Evolutionary conservation across 164 flowering plant genomes (phyloP).

Genomic region (Liquidambar formosana): DNA sequence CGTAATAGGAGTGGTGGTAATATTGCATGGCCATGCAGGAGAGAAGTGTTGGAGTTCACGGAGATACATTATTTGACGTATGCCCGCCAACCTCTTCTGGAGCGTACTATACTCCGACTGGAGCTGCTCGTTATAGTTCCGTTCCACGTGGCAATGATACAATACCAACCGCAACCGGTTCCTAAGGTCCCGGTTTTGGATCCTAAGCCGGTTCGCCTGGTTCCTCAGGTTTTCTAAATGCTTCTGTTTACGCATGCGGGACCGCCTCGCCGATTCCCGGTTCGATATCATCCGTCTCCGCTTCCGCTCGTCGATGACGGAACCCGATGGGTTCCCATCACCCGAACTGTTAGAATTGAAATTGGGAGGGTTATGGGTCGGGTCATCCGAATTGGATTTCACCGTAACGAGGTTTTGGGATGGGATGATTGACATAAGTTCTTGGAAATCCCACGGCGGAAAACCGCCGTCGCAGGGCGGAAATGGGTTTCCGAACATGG

Average conservation of each 20-base stretch:
- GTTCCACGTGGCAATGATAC: slow-evolving; percentile 30
- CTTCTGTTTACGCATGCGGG: slow-evolving; percentile 78
- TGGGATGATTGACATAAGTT: slow-evolving; percentile 10
- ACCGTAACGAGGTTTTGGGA: slow-evolving; percentile 17
- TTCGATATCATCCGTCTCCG: slow-evolving; percentile 74
- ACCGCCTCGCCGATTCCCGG: slow-evolving; percentile 87
- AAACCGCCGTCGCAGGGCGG: slow-evolving; percentile 38
- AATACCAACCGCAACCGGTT: slow-evolving; percentile 47
- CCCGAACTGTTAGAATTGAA: slow-evolving; percentile 37
- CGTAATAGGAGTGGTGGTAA: neutral
- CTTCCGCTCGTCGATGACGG: slow-evolving; percentile 55
- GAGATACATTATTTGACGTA: slow-evolving; percentile 39
- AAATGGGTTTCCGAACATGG: slow-evolving; percentile 19
- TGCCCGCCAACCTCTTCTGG: slow-evolving; percentile 43
- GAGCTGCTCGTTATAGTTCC: slow-evolving; percentile 56
- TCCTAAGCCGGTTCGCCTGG: slow-evolving; percentile 55
- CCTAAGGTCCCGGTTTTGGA: slow-evolving; percentile 51
- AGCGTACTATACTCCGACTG: slow-evolving; percentile 42
- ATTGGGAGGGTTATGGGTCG: slow-evolving; percentile 12
- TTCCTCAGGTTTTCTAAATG: slow-evolving; percentile 71
- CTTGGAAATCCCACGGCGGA: slow-evolving; percentile 48
- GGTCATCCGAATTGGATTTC: slow-evolving; percentile 7
- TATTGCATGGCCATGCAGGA: slow-evolving; percentile 39
- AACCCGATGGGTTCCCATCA: slow-evolving; percentile 19
- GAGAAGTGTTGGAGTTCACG: slow-evolving; percentile 45